phyloP scores from a whole-genome alignment of 2,329 filamentous ascomycete species.

The Colletotrichum australisinense region DNA sequence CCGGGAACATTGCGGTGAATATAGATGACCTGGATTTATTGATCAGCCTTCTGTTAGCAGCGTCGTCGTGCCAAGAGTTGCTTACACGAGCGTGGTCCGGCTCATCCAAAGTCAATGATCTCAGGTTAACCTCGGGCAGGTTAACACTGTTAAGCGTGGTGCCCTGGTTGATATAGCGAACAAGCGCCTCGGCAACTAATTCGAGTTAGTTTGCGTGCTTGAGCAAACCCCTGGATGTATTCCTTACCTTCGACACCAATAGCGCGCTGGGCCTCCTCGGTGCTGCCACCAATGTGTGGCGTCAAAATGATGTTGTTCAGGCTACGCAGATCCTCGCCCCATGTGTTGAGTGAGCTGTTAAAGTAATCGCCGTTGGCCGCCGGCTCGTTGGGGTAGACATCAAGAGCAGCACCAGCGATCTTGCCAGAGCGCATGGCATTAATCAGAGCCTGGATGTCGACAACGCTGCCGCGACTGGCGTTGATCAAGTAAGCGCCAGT shows the following conservation, averaged over 20 bases:
- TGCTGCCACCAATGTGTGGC: constrained; percentile 96
- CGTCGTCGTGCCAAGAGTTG: background rate
- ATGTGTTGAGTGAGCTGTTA: constrained; percentile 82
- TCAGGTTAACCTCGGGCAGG: constrained; percentile 92
- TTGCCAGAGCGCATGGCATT: constrained; percentile 87
- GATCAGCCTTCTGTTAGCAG: constrained; percentile 29
- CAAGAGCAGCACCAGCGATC: constrained; percentile 92
- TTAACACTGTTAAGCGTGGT: constrained; percentile 93
- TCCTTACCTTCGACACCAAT: constrained; percentile 84
- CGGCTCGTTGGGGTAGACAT: constrained; percentile 95
- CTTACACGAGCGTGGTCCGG: constrained; percentile 84
- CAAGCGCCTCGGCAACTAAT: constrained; percentile 82
- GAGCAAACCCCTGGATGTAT: background rate
- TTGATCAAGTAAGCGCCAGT: constrained; percentile 94
- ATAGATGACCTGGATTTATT: constrained; percentile 76
- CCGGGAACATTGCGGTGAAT: constrained; percentile 97
- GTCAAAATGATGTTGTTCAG: constrained; percentile 95
- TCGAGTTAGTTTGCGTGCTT: background rate
- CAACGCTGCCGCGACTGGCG: constrained; percentile 91
- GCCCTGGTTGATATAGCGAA: constrained; percentile 96
- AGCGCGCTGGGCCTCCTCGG: constrained; percentile 95
- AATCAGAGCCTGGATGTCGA: constrained; percentile 93
- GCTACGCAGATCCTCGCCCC: constrained; percentile 85
- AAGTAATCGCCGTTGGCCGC: constrained; percentile 97
- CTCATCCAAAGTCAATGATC: constrained; percentile 91